phyloP scores from a whole-genome alignment of 164 flowering plant genomes.

The Pachysandra terminalis region DNA sequence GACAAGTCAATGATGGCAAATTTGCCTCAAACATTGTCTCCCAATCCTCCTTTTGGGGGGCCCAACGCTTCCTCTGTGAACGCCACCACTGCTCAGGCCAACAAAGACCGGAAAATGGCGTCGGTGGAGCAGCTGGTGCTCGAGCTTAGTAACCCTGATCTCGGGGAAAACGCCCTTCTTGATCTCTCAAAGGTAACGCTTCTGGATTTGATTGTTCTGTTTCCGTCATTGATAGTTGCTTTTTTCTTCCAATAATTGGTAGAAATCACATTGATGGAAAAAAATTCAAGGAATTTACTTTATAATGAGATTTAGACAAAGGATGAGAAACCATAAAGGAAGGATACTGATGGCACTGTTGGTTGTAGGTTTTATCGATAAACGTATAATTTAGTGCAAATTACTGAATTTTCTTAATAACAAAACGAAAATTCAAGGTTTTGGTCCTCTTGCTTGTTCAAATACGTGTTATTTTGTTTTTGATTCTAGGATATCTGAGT shows the following conservation, averaged over 20 bases:
- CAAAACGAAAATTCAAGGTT: too few species aligned
- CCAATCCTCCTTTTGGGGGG: conserved; percentile 40
- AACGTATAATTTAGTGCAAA: too few species aligned
- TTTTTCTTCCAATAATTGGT: not conserved
- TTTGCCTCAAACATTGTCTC: conserved; percentile 44
- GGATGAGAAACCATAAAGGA: too few species aligned
- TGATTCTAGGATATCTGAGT: too few species aligned
- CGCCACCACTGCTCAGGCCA: conserved; percentile 14
- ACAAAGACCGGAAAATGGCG: conserved; percentile 65
- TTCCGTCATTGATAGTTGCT: not conserved
- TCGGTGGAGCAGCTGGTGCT: conserved; percentile 83
- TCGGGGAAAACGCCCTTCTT: conserved; percentile 88
- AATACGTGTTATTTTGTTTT: too few species aligned
- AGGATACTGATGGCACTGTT: too few species aligned
- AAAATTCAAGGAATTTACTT: too few species aligned
- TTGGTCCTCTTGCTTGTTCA: too few species aligned
- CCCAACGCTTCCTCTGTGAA: conserved; percentile 21
- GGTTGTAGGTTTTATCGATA: too few species aligned
- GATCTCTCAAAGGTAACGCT: conserved; percentile 79
- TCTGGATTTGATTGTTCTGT: not conserved
- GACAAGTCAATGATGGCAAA: conserved; percentile 36
- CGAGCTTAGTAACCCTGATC: conserved; percentile 83
- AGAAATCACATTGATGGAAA: not conserved
- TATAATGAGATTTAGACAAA: too few species aligned
- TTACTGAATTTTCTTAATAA: too few species aligned